phyloP scores from a whole-genome alignment of 768 basidiomycete species.

The Amanita polypyramis region DNA sequence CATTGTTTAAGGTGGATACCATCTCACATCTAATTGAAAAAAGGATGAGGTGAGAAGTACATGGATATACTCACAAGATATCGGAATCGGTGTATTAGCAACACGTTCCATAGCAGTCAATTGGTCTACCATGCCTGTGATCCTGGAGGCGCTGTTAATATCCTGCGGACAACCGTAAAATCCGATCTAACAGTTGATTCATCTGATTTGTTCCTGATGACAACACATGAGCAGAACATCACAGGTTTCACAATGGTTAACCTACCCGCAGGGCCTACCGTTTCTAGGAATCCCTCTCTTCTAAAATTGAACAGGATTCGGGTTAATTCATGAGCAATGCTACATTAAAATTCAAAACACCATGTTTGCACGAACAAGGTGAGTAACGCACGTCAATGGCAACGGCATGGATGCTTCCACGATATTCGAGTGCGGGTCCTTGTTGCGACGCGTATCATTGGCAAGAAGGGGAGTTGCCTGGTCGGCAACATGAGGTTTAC shows the following conservation, averaged over 20 bases:
- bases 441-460: slow-evolving; percentile 36
- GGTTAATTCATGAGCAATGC: slow-evolving; percentile 76
- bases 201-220: slow-evolving; percentile 68
- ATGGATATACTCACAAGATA: slow-evolving; percentile 44
- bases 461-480: slow-evolving; percentile 54
- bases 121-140: slow-evolving; percentile 77
- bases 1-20: slow-evolving; percentile 93
- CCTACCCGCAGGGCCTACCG: slow-evolving; percentile 80
- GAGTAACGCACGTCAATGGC: slow-evolving; percentile 54
- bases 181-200: slow-evolving; percentile 43
- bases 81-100: slow-evolving; percentile 77
- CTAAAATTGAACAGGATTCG: slow-evolving; percentile 62
- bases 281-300: slow-evolving; percentile 75
- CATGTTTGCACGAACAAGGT: neutral
- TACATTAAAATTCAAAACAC: slow-evolving; percentile 15
- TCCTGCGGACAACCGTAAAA: neutral
- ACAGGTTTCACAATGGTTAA: neutral
- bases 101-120: slow-evolving; percentile 85
- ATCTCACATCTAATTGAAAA: slow-evolving; percentile 29
- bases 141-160: slow-evolving; percentile 5
- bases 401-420: slow-evolving; percentile 63
- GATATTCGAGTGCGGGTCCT: slow-evolving; percentile 51
- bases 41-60: neutral
- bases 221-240: slow-evolving; percentile 1
- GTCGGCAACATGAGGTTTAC: slow-evolving; percentile 42